Base-by-base conservation (phyloP, 305 asterid genomes). In the Andrographis paniculata region DNA sequence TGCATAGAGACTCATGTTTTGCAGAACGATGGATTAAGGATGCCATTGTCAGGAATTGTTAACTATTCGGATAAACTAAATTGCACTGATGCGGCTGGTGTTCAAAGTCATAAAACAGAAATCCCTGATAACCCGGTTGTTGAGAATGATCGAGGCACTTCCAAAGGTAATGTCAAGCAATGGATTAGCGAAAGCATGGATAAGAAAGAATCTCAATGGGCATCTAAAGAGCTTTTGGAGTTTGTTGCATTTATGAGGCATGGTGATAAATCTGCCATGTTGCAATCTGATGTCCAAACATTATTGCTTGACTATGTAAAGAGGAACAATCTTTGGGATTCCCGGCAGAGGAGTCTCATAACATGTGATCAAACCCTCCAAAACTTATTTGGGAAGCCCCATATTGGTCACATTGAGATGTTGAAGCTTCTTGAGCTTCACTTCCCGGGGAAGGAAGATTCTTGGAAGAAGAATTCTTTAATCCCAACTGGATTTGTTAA, bases 331-430 rank as follows among this genome's bases (percentile, higher is more conserved):
- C 99, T 91, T 54, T 76, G 91, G 37, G 96, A 87, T 60, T 95
- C 96, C 50, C 83, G 50, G 16, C 65, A 48, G 61, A 87, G 81
- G 76, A 79, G 94, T 68, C 87, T 79, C 52, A 73, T 92, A 31
- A 62, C 81, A 43, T 92, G 99, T 47, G 99, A 92, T 59, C 57
- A 36, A 14, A 81, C 82, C 79, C 93, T 92, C 22, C 72, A 62
- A 53, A 84, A 62, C 64, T 66, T 92, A 44, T 92, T 92, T 58
- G 84, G 96, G 56, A 92, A 79, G 73, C 72, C 80, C 47, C 82
- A 85, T 18, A 87, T 92, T 57, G 94, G 94, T 46, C 95, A 81
- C 63, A 71, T 81, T 43, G 96, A 92, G 70, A 92, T 87, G 95
- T 68, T 87, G 51, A 80, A 87, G 78, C 95, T 92, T 74, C 84